Base-by-base conservation (phyloP, 345 rosid species). In the Gynandropsis gynandra region DNA sequence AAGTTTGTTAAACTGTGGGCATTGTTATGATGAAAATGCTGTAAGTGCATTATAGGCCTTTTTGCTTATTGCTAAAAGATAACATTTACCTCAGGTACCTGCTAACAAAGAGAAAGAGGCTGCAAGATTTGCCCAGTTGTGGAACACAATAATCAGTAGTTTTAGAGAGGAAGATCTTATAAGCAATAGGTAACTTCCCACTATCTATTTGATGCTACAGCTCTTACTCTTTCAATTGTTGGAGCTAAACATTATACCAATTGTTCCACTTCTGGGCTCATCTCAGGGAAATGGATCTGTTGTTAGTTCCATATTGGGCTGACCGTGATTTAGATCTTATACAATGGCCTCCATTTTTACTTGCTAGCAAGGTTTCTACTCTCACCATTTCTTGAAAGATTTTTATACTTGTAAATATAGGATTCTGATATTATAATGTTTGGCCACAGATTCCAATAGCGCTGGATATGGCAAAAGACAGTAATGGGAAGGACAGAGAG, bases 291-390 rank as follows among this genome's bases (percentile, higher is more conserved):
- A 93, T 80, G 96, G 69, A 88, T 64, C 68, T 93, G 61, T 74
- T 93, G 72, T 97, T 93, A 72, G 97, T 93, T 72, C 99, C 99
- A 47, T 93, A 93, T 74, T 93, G 95, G 95, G 97, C 97, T 54
- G 95, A 88, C 68, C 95, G 83, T 62, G 95, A 83, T 65, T 74
- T 93, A 71, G 83, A 74, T 11, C 79, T 81, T 34, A 83, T 73
- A 54, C 99, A 93, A 54, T 93, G 97, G 97, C 99, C 99, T 65
- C 99, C 97, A 7, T 88, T 93, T 74, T 64, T 93, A 68, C 78
- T 93, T 51, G 97, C 99, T 42, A 93, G 97, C 94, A 93, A 83
- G 95, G 99, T 83, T 59, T 67, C 66, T 54, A 46, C 24, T n/a
- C 43, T 55, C 16, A 41, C 32, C 19, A 42, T 24, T 43, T 46